Evolutionary conservation across 176 grass and related monocot species (phyloP).

Genomic region (Rhynchospora tenuis): DNA sequence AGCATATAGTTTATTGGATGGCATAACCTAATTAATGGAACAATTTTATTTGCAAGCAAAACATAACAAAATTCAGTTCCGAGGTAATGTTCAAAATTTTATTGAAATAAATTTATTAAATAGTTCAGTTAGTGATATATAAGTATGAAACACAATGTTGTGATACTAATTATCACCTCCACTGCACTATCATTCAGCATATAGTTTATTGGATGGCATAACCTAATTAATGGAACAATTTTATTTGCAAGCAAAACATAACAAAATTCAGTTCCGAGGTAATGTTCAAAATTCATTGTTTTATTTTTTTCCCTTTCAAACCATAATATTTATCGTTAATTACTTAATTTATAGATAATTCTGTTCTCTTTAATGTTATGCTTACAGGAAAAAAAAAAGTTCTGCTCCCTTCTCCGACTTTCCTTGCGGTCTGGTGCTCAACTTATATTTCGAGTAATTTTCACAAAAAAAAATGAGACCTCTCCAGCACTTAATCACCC

Average conservation of each 20-base stretch:
- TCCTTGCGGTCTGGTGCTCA: conserved; percentile 51
- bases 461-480: conserved; percentile 17
- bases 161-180: neutral
- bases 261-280: neutral
- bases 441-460: neutral
- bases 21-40: neutral
- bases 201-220: neutral
- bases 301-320: neutral
- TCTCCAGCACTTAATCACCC: conserved; percentile 31
- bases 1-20: neutral
- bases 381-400: conserved; percentile 42
- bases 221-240: neutral
- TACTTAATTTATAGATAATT: neutral
- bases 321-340: conserved; percentile 10
- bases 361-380: neutral
- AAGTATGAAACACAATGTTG: no score
- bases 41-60: neutral
- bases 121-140: no score
- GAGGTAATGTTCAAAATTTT: neutral
- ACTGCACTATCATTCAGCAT: neutral
- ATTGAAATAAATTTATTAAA: no score
- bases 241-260: neutral
- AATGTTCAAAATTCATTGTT: neutral
- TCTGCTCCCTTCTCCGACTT: conserved; percentile 47
- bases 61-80: neutral